Evolutionary conservation across 495 filamentous ascomycete genomes (phyloP), one percentile per base, ranked within the genome.

Genomic region (Aspergillus sclerotiicarbonarius): DNA sequence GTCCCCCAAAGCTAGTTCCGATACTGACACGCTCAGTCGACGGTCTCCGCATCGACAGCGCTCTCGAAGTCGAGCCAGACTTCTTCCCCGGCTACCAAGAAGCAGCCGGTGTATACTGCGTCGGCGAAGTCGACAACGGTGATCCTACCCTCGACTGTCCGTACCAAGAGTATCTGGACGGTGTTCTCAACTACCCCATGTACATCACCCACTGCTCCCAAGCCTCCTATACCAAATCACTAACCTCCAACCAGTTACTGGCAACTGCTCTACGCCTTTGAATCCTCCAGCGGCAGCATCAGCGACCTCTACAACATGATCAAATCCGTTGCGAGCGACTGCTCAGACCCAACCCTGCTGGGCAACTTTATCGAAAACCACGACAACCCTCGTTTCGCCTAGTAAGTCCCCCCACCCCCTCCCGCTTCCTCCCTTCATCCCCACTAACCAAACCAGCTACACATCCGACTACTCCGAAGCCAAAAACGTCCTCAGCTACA

Each of bases 301-400:
- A 74, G 75, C 58, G 76, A 71, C 30, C 80, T 91, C 0, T 84
- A 83, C 55, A 73, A 82, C 59, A 83, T 82, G 69, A 77, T 85
- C 62, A 77, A 80, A 62, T 72, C 72, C 1, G 73, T 90, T 32
- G 82, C 83, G 33, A 69, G 62, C 8, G 64, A 54, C 50, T 90
- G 86, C 66, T 58, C 68, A 13, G 88, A 91, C 59, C 76, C 81
- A 1, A 86, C 82, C 7, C 72, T 90, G 0, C 78, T 90, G 4
- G 89, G 89, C 32, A 86, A 78, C 6, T 95, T 95, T 71, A 57
- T 85, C 10, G 90, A 93, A 62, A 95, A 95, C 64, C 90, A 95
- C 62, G 90, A 95, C 68, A 80, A 84, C 18, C 72, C 81, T 2
- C 82, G 89, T 4, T 90, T 90, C 67, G 71, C 87, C 4, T 85